Base-by-base conservation (phyloP, 2,329 filamentous ascomycete genomes). In the Fusarium phyllophilum region DNA sequence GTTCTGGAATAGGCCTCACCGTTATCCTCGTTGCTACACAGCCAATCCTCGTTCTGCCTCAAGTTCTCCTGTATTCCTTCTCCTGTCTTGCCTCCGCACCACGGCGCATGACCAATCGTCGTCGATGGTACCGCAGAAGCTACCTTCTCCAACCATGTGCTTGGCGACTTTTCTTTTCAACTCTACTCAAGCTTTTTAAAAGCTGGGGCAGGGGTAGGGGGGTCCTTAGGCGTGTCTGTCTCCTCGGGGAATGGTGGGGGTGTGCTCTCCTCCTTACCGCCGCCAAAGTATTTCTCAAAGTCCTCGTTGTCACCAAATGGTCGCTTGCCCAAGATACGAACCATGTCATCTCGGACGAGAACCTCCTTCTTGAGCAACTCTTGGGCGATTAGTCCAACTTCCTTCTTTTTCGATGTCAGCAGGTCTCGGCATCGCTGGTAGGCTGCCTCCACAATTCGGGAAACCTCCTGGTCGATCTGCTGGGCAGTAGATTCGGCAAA, bases 401-500 rank as follows among this genome's bases (percentile, higher is more conserved):
- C 94, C 78, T 89, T 87, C 87, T 97, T 96, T 90, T 94, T 97
- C 84, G 93, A 92, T 5, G 88, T 89, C 58, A 99, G 87, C 33
- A 99, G 89, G 51, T 94, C 90, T 79, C 90, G 91, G 87, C 96
- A 99, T 83, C 96, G 92, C 83, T 93, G 90, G 87, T 99, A 97
- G 3, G 96, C 96, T 81, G 96, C 91, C 73, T 97, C 94, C 61
- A 99, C 91, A 77, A 99, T 97, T 61, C 94, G 90, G 75, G 94
- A 92, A 71, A 99, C 96, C 85, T 99, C 96, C 46, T 88, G 84
- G 81, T 99, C 96, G 81, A 99, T 99, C 75, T 92, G 92, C 81
- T 95, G 93, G 24, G 95, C 96, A 6, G 96, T 99, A 60, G 94
- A 88, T 85, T 99, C 96, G 29, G 94, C 96, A 85, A 98, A 99